Conservation (phyloP, 2,329 filamentous ascomycete genomes). For the Fusarium sp. region DNA sequence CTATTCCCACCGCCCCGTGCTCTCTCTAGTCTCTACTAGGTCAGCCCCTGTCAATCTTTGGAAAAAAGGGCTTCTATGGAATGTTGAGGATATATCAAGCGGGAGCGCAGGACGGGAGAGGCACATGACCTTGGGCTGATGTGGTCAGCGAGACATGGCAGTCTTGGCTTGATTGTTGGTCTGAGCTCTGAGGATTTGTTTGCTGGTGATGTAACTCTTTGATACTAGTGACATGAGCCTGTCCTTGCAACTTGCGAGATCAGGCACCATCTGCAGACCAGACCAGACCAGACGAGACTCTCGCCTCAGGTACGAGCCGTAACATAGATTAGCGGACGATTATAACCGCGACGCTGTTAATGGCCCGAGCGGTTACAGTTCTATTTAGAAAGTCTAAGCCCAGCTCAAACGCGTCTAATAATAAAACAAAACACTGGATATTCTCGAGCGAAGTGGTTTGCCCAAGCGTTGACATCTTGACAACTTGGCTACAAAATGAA, state of each 20-base stretch:
- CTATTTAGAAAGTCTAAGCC: not conserved
- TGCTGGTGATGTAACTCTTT: conserved; percentile 3
- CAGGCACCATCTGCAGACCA: not conserved
- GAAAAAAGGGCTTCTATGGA: conserved; percentile 11
- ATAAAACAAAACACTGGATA: not conserved
- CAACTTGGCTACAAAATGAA: not conserved
- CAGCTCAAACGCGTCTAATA: not conserved
- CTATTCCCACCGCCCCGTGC: conserved; percentile 4
- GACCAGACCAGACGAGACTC: not conserved
- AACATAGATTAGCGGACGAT: conserved; percentile 15
- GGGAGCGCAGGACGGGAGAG: conserved; percentile 17
- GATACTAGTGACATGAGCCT: not conserved
- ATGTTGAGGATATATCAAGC: conserved; percentile 9
- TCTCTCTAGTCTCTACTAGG: not conserved
- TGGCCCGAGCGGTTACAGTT: conserved; percentile 12
- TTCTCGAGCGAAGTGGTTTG: not conserved
- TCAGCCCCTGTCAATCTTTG: conserved; percentile 9
- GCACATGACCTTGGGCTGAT: conserved; percentile 32
- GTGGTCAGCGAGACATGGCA: conserved; percentile 28
- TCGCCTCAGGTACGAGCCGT: conserved; percentile 20
- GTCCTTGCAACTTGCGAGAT: not conserved
- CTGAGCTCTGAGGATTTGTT: conserved; percentile 10
- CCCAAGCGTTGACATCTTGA: not conserved
- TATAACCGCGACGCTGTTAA: conserved; percentile 10
- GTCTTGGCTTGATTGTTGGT: conserved; percentile 5